Base-by-base conservation (phyloP, 192 early-diverging fungal genomes). In the Linnemannia elongata region DNA sequence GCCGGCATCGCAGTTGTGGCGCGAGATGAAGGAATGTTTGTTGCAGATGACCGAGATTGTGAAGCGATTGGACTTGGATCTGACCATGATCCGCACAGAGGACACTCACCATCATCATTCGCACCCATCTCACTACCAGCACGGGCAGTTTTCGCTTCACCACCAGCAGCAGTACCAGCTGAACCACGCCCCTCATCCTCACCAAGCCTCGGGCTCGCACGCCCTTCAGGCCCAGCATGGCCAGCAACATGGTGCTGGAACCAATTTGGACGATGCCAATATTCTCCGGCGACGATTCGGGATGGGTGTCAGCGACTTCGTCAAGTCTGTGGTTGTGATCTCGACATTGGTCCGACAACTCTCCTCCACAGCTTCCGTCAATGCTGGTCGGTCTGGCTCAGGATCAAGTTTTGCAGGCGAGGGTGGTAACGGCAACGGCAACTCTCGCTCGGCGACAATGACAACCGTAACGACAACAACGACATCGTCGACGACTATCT, bases 41-140 rank as follows among this genome's bases (percentile, higher is more conserved):
- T 52, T 86, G 38, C 84, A 86, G 60, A 86, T 86, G 84, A 86
- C 84, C 7, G 84, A 86, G 60, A 86, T 86, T 81, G 75, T 80
- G 2, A 86, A 86, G 63, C 77, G 84, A 1, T 33, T 86, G 52
- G 84, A 86, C 47, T 24, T 86, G 38, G 84, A 86, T 49, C 57
- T 86, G 35, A 86, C 75, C 22, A 86, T 86, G 84, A 76, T 86
- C 45, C 78, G 79, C 27, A 77, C 84, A 15, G 84, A 86, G 4
- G 84, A 86, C 38, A 22, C 54, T 24, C 57, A 81, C 42, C 75
- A 27, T 70, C 78, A 72, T n/a, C 55, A 71, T 0, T 52, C 76
- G n/a, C 52, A 76, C 12, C 74, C 57, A 17, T 57, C 47, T 36
- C 30, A 79, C 35, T 55, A 79, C 35, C 71, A 69, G 2, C 77